A percentile compares a stretch with the other conserved stretches of the same genome.
Conservation (phyloP, 441 rosid species). For the Rhodomyrtus psidioides region DNA sequence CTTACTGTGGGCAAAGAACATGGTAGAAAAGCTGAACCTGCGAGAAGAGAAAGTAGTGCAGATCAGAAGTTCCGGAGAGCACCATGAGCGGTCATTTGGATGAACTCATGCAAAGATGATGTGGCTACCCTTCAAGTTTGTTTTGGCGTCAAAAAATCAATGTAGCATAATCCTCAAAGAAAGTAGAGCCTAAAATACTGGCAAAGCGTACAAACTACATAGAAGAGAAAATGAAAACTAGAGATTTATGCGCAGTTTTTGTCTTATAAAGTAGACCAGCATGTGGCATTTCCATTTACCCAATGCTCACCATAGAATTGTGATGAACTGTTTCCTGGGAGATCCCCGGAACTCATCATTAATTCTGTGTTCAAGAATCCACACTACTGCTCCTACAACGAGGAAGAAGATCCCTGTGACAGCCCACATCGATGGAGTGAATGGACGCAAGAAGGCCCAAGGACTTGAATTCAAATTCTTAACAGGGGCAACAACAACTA, state of each 20-base stretch:
- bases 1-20: slow-evolving; percentile 16
- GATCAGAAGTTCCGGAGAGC: background rate
- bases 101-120: background rate
- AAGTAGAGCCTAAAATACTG: background rate
- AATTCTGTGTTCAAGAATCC: slow-evolving; percentile 15
- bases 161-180: background rate
- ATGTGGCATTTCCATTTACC: background rate
- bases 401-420: slow-evolving; percentile 9
- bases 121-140: background rate
- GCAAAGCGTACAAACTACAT: background rate
- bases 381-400: slow-evolving; percentile 8
- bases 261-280: background rate
- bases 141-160: background rate
- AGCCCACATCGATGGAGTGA: slow-evolving; percentile 10
- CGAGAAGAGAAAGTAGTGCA: background rate
- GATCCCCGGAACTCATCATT: slow-evolving; percentile 13
- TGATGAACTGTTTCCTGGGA: slow-evolving; percentile 5
- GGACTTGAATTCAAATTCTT: slow-evolving; percentile 4
- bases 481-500: slow-evolving; percentile 9
- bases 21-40: slow-evolving; percentile 17
- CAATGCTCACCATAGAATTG: slow-evolving; percentile 1
- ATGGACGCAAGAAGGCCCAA: slow-evolving; percentile 13
- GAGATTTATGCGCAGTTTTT: background rate
- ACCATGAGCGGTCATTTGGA: background rate
- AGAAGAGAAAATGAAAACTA: background rate